Conservation (phyloP, 495 filamentous ascomycete species). For the Penicillium verhagenii region DNA sequence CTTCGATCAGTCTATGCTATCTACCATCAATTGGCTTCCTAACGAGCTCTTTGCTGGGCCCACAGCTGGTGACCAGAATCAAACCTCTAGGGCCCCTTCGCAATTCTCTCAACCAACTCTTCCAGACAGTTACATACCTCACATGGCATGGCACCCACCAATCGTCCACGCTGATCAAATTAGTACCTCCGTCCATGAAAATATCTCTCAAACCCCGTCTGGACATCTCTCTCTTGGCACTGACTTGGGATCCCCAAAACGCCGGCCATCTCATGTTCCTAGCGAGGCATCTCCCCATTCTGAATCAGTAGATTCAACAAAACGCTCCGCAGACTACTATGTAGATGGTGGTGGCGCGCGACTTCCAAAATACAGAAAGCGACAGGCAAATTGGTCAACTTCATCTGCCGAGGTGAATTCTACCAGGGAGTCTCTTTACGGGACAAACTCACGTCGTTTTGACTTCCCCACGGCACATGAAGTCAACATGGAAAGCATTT, state of each 20-base stretch:
- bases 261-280: constrained; percentile 15
- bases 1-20: constrained; percentile 26
- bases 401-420: constrained; percentile 15
- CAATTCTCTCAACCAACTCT: constrained; percentile 18
- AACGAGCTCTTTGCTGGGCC: constrained; percentile 22
- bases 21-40: constrained; percentile 42
- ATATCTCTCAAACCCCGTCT: constrained; percentile 22
- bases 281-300: constrained; percentile 21
- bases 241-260: constrained; percentile 16
- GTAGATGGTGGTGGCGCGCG: constrained; percentile 36
- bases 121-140: constrained; percentile 18
- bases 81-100: constrained; percentile 7
- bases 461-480: constrained; percentile 26
- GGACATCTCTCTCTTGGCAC: constrained; percentile 21
- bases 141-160: constrained; percentile 33
- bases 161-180: constrained; percentile 20
- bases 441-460: constrained; percentile 15
- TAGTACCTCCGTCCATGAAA: constrained; percentile 18
- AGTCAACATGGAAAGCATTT: constrained; percentile 7
- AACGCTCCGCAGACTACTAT: constrained; percentile 35
- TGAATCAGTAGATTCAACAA: constrained; percentile 20
- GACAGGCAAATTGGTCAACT: constrained; percentile 21
- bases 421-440: constrained; percentile 7
- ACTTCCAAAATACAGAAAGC: constrained; percentile 31
- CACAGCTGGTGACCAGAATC: constrained; percentile 7